Evolutionary conservation across 441 rosid genomes (phyloP).

Genomic region (Populus trichocarpa): DNA sequence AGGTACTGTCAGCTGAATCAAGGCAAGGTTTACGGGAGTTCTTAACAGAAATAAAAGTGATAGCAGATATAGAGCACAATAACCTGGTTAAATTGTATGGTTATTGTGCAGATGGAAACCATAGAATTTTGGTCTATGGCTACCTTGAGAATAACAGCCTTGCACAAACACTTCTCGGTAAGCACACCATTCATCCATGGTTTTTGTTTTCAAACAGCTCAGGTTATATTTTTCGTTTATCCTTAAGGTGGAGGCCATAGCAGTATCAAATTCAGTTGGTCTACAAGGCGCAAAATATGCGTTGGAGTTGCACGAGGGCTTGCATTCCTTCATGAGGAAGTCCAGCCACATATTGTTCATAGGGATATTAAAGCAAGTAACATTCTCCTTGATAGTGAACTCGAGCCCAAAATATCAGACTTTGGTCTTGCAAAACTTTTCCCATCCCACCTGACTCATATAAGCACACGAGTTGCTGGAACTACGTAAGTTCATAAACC

Average conservation of each 20-base stretch:
- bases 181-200: neutral
- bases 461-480: constrained; percentile 73
- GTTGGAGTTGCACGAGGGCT: constrained; percentile 64
- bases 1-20: constrained; percentile 58
- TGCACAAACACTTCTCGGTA: constrained; percentile 63
- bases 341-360: constrained; percentile 56
- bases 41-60: constrained; percentile 57
- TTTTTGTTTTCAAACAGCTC: constrained; percentile 9
- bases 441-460: constrained; percentile 54
- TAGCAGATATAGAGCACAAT: constrained; percentile 47
- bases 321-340: constrained; percentile 64
- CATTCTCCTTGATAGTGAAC: constrained; percentile 52
- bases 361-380: constrained; percentile 78
- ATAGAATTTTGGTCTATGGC: constrained; percentile 63
- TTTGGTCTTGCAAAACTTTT: constrained; percentile 75
- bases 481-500: constrained; percentile 44
- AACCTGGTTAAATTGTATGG: constrained; percentile 61
- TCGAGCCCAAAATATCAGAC: constrained; percentile 62
- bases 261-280: constrained; percentile 50
- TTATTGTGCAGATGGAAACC: constrained; percentile 58
- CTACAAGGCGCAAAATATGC: constrained; percentile 45
- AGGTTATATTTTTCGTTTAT: neutral
- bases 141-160: constrained; percentile 73
- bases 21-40: constrained; percentile 61
- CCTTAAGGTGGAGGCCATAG: constrained; percentile 35